Conservation (phyloP, 2,329 filamentous ascomycete species). For the Botrytis tulipae region DNA sequence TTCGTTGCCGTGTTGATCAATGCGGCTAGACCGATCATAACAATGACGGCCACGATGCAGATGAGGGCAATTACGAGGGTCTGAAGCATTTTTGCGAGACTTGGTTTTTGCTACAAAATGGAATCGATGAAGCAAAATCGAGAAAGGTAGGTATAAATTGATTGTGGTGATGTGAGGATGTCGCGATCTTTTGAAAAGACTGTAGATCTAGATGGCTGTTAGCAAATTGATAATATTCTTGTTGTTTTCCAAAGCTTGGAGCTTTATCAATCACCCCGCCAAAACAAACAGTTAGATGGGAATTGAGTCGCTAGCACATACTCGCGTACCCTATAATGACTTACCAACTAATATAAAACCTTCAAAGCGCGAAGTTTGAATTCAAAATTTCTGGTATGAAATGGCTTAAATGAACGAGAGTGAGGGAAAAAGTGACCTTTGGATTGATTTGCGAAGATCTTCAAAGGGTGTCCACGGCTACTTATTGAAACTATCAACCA, state of each 20-base stretch:
- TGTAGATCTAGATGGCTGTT: conserved; percentile 8
- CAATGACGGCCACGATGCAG: background rate
- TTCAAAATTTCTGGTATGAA: background rate
- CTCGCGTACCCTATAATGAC: background rate
- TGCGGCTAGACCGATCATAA: conserved; percentile 8
- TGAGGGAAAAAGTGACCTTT: background rate
- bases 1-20: conserved; percentile 3
- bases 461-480: background rate
- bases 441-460: conserved; percentile 1
- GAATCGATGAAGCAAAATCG: background rate
- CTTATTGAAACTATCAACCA: background rate
- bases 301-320: background rate
- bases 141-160: background rate
- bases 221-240: background rate
- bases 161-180: background rate
- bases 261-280: background rate
- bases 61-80: conserved; percentile 11
- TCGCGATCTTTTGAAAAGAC: background rate
- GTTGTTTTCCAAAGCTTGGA: background rate
- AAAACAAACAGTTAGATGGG: background rate
- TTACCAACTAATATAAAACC: background rate
- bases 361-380: background rate
- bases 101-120: background rate
- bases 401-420: background rate
- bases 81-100: conserved; percentile 8